These are phyloP conservation scores for Moniliella sp. DNA, from an alignment of 1,284 basidiomycete genomes.

Conservation along the genomic window DNA sequence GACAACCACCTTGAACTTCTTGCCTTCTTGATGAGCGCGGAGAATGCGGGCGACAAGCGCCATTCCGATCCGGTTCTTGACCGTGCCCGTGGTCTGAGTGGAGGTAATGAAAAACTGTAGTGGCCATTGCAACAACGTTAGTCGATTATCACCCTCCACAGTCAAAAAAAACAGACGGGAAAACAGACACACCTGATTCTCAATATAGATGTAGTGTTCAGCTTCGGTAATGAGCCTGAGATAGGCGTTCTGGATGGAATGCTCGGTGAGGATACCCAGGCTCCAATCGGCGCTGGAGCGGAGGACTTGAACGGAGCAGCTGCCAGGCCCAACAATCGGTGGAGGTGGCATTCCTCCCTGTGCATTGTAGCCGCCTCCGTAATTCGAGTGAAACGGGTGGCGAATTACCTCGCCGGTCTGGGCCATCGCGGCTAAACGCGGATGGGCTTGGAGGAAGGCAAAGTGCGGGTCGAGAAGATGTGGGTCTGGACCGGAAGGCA, in stretches of 20 bases:
- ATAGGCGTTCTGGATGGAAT: conserved; percentile 39
- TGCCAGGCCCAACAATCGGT: too few species aligned
- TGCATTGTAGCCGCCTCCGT: too few species aligned
- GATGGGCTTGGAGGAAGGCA: too few species aligned
- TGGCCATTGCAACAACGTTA: too few species aligned
- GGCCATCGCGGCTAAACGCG: too few species aligned
- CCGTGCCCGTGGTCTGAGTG: conserved; percentile 1
- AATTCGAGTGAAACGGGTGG: conserved; percentile 6
- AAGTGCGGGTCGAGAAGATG: too few species aligned
- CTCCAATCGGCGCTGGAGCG: conserved; percentile 74
- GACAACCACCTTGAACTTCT: conserved; percentile 46
- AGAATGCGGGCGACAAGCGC: conserved; percentile 64
- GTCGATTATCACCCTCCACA: too few species aligned
- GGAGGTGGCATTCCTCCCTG: too few species aligned
- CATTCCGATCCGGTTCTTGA: conserved; percentile 48
- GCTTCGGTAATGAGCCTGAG: conserved; percentile 60
- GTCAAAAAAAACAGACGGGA: too few species aligned
- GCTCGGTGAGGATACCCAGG: conserved; percentile 52
- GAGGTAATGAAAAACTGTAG: conserved; percentile 8
- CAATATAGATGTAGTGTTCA: conserved; percentile 60
- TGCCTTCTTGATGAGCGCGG: conserved; percentile 45
- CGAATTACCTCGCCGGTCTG: conserved; percentile 8
- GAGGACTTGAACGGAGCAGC: conserved; percentile 47
- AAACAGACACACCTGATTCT: too few species aligned
- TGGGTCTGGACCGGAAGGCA: too few species aligned